Base-by-base conservation (phyloP, 2,329 filamentous ascomycete genomes). In the Pseudocercospora crystallina region DNA sequence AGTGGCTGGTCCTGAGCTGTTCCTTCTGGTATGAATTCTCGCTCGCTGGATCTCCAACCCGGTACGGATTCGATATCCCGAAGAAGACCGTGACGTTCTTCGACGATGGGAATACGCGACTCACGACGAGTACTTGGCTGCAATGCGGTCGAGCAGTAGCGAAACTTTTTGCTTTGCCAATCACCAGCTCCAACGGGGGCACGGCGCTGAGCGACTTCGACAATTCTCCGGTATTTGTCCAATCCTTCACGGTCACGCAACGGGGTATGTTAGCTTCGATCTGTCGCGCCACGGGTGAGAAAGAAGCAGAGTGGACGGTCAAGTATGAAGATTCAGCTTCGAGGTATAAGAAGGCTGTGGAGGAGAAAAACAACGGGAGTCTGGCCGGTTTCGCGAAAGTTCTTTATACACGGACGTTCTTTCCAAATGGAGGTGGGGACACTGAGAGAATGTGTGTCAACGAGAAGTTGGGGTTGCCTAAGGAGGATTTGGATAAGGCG, bases 381-480 rank as follows among this genome's bases (percentile, higher is more conserved):
- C 57, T 43, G 43, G 61, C 56, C 8, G 83, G 76, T 0, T 82
- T 77, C 54, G 65, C 59, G 1, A 73, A 75, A 61, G 42, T 76
- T 48, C 71, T 87, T 59, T 86, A 85, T 59, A 64, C 78, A 0
- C 67, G 80, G 5, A 67, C 71, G 0, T 87, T 86, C 56, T 69
- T 57, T 30, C 56, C 56, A 11, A 61, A 63, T 41, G 64, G 66
- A 2, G 57, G 60, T n/a, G 51, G 47, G 36, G 49, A 61, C 14
- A 49, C 75, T 52, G 74, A 75, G 44, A 68, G 65, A 2, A 54
- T 38, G 39, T 15, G 44, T 42, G 20, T 49, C 2, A 62, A 65
- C 43, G 51, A 58, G 36, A 35, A 43, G 29, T 34, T 65, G 13
- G 54, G 53, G 1, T 40, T 65, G 47, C 56, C 58, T 5, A 43